phyloP scores from a whole-genome alignment of 495 filamentous ascomycete species.

The Cercophora newfieldiana region DNA sequence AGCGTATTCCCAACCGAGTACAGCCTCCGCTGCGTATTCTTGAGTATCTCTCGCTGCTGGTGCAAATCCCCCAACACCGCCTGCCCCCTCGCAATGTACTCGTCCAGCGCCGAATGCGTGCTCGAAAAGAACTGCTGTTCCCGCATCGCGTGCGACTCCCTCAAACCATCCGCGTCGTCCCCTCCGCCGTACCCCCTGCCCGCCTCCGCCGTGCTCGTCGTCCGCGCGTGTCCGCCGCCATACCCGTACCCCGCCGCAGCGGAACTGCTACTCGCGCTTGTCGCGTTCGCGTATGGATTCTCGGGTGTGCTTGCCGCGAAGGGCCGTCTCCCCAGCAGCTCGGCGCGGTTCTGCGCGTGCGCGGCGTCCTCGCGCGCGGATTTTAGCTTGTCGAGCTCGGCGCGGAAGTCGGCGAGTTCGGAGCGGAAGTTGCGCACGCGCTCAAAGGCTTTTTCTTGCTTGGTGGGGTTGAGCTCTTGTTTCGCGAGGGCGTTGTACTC shows the following conservation, averaged over 20 bases:
- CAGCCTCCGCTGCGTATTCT: constrained; percentile 84
- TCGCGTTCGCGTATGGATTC: constrained; percentile 79
- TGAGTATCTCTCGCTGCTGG: constrained; percentile 90
- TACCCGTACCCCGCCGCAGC: constrained; percentile 30
- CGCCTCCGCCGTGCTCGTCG: constrained; percentile 29
- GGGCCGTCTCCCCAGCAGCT: constrained; percentile 87
- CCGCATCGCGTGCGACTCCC: constrained; percentile 82
- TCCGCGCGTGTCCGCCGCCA: constrained; percentile 31
- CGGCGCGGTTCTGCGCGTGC: constrained; percentile 70
- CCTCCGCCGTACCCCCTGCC: constrained; percentile 1
- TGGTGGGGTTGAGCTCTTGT: constrained; percentile 80
- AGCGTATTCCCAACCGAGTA: constrained; percentile 94
- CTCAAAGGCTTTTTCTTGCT: constrained; percentile 87
- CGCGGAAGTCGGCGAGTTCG: constrained; percentile 76
- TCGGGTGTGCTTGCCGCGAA: constrained; percentile 87
- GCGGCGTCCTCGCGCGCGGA: constrained; percentile 71
- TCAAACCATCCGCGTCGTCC: constrained; percentile 50
- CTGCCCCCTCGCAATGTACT: constrained; percentile 87
- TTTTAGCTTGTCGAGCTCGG: constrained; percentile 75
- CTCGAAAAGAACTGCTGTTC: constrained; percentile 83
- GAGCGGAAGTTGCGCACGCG: constrained; percentile 81
- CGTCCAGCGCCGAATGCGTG: constrained; percentile 82
- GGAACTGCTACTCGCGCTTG: neutral
- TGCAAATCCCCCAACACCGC: constrained; percentile 86
- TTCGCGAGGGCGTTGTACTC: constrained; percentile 85